phyloP scores from a whole-genome alignment of 352 stramenopile genomes.

The Phytophthora vignae region DNA sequence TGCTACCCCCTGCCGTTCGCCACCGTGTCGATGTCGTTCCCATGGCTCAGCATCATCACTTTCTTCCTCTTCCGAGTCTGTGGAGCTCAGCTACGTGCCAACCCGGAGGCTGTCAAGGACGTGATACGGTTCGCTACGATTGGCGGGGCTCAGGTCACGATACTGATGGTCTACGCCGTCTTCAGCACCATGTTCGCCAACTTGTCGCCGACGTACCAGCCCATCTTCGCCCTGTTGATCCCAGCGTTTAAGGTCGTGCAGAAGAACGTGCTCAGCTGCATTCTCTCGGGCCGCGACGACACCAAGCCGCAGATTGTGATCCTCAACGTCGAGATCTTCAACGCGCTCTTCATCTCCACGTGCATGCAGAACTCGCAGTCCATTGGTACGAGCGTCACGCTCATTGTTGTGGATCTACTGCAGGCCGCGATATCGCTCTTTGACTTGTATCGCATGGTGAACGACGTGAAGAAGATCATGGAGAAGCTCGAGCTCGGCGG shows the following conservation, averaged over 20 bases:
- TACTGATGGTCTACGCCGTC: slow-evolving; percentile 19
- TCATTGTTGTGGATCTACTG: slow-evolving; percentile 30
- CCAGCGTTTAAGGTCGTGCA: slow-evolving; percentile 47
- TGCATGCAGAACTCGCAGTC: slow-evolving; percentile 35
- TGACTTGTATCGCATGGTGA: slow-evolving; percentile 27
- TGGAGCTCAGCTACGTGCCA: slow-evolving; percentile 22
- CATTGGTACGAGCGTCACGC: slow-evolving; percentile 20
- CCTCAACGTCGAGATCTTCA: slow-evolving; percentile 41
- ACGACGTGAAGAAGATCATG: slow-evolving; percentile 10
- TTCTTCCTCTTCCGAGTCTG: slow-evolving; percentile 25
- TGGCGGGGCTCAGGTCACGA: slow-evolving; percentile 14
- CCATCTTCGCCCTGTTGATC: slow-evolving; percentile 41
- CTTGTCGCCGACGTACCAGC: slow-evolving; percentile 31
- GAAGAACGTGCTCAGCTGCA: slow-evolving; percentile 43
- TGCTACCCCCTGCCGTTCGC: slow-evolving; percentile 29
- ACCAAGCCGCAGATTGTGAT: slow-evolving; percentile 33
- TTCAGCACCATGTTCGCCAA: slow-evolving; percentile 23
- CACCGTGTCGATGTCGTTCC: slow-evolving; percentile 16
- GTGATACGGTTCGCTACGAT: slow-evolving; percentile 25
- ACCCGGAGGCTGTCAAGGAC: slow-evolving; percentile 23
- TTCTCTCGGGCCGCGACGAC: slow-evolving; percentile 25
- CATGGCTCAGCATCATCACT: slow-evolving; percentile 21
- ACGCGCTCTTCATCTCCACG: slow-evolving; percentile 33
- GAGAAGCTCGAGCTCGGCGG: slow-evolving; percentile 16
- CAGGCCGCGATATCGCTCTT: slow-evolving; percentile 20